Conservation (phyloP, 2,329 filamentous ascomycete species). For the Aspergillus neoniger region DNA sequence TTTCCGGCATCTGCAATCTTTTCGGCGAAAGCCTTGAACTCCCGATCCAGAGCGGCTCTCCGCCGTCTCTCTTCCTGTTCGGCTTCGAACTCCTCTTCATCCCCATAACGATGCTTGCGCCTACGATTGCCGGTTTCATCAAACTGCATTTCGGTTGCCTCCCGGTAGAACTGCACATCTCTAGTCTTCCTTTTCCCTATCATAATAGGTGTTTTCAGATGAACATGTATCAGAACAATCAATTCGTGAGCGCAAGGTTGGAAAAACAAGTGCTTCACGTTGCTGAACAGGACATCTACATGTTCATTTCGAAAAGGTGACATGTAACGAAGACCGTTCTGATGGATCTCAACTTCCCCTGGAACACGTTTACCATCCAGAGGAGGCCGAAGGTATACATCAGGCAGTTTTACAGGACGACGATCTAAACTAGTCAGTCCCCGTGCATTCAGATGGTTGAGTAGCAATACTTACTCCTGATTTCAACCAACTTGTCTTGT, state of each 20-base stretch:
- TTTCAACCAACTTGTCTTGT: constrained; percentile 94
- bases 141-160: constrained; percentile 97
- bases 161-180: constrained; percentile 96
- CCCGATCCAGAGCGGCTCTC: constrained; percentile 85
- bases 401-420: constrained; percentile 83
- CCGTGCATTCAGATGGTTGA: background rate
- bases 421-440: constrained; percentile 66
- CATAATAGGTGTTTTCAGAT: constrained; percentile 96
- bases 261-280: constrained; percentile 98
- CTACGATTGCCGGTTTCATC: constrained; percentile 98
- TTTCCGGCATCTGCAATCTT: constrained; percentile 96
- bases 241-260: constrained; percentile 95
- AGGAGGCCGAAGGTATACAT: constrained; percentile 92
- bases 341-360: constrained; percentile 94
- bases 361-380: constrained; percentile 97
- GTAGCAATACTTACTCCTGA: constrained; percentile 68
- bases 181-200: constrained; percentile 99
- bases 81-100: constrained; percentile 97
- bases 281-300: constrained; percentile 95
- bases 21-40: constrained; percentile 95
- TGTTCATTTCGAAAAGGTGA: constrained; percentile 77
- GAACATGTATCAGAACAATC: constrained; percentile 97
- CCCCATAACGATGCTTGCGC: constrained; percentile 94
- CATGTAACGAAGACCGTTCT: constrained; percentile 96
- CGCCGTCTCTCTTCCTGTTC: constrained; percentile 95